These are phyloP conservation scores for Solanum paucissectum DNA, from an alignment of 257 asterid genomes.

Conservation along the genomic window DNA sequence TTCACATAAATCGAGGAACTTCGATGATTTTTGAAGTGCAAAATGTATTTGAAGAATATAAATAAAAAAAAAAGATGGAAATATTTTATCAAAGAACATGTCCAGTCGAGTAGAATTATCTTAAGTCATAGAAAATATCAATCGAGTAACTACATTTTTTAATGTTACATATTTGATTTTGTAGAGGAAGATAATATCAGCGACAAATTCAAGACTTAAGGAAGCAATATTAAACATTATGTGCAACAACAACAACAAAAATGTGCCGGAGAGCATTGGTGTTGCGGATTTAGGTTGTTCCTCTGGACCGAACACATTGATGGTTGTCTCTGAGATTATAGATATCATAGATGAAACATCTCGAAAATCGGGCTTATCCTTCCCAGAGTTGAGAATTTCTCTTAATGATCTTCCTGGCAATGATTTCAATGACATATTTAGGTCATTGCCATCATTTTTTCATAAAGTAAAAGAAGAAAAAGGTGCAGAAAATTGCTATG, in stretches of 20 bases:
- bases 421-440: conserved; percentile 48
- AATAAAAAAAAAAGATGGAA: neutral
- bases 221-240: conserved; percentile 29
- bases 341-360: conserved; percentile 1
- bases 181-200: conserved; percentile 51
- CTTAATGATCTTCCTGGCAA: conserved; percentile 67
- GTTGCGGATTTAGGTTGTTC: conserved; percentile 75
- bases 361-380: neutral
- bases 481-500: conserved; percentile 25
- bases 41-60: no score
- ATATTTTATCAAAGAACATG: neutral
- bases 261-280: conserved; percentile 30
- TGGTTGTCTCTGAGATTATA: conserved; percentile 21
- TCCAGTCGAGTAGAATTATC: neutral
- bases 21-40: neutral
- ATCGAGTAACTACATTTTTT: no score
- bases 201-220: conserved; percentile 13
- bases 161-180: neutral
- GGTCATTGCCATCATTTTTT: conserved; percentile 40
- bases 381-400: conserved; percentile 46
- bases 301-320: conserved; percentile 50
- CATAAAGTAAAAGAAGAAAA: conserved; percentile 10
- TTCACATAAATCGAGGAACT: neutral
- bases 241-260: conserved; percentile 3
- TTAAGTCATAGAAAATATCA: no score